Evolutionary conservation across 2,329 filamentous ascomycete species (phyloP), one percentile per base, ranked within the genome.

Genomic region (Orbilia ellipsospora): DNA sequence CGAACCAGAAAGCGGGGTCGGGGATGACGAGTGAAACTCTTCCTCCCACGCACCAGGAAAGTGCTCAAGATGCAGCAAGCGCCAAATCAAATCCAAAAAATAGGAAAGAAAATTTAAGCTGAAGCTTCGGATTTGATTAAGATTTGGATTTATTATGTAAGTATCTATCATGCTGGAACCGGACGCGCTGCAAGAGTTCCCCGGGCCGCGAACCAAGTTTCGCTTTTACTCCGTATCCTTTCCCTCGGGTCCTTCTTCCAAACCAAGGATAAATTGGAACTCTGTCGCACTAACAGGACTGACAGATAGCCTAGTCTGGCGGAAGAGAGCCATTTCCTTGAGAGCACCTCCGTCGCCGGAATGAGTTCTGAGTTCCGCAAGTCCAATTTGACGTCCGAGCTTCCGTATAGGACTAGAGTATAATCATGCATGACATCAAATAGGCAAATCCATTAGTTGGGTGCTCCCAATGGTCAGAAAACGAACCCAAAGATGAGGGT

Each of bases 221-320:
- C 18, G 4, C 18, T 40, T 59, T 48, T 59, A 68, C 54, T 67
- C 51, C 57, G 70, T 68, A 75, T 75, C 72, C 72, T 69, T 69
- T 75, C 64, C 64, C 65, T 75, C 64, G 72, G 64, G 72, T 65
- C 65, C 62, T 26, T 69, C 36, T 75, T 75, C 72, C 72, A 75
- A 69, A 57, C 55, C 60, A 54, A 75, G 72, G 64, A 75, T 75
- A 75, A 75, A 75, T 64, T 75, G 64, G 48, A 75, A 75, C 20
- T 75, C 64, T 60, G 64, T 57, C 52, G 72, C 51, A 65, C 64
- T 75, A 54, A 75, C 72, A 55, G 72, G 72, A 75, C 72, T 69
- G 59, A 75, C 72, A 55, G 72, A 75, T 48, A 75, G 50, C 72
- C 72, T 75, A 23, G 64, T 75, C 45, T 75, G 72, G 16, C 72